Conservation (phyloP, 768 basidiomycete genomes). For the Leccinum arenicola region DNA sequence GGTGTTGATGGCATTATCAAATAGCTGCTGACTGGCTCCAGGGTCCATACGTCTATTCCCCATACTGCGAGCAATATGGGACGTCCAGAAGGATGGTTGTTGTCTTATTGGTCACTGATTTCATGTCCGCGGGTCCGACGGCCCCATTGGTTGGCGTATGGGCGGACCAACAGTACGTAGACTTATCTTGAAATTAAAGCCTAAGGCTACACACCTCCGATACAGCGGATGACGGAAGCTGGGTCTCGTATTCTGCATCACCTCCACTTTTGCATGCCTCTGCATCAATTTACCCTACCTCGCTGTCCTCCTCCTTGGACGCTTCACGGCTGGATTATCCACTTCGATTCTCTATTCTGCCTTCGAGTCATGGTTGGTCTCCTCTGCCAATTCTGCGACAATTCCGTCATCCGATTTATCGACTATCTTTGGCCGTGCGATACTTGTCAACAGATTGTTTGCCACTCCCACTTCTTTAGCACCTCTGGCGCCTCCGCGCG, state of each 20-base stretch:
- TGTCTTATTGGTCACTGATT: slow-evolving; percentile 74
- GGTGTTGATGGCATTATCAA: not conserved
- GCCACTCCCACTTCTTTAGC: slow-evolving; percentile 38
- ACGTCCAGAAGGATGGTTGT: slow-evolving; percentile 65
- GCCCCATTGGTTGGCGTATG: slow-evolving; percentile 73
- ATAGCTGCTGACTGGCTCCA: slow-evolving; percentile 77
- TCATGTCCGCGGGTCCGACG: slow-evolving; percentile 63
- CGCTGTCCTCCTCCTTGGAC: slow-evolving; percentile 59
- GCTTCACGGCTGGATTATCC: slow-evolving; percentile 69
- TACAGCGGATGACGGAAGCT: slow-evolving; percentile 62
- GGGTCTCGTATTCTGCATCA: slow-evolving; percentile 70
- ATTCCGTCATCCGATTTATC: slow-evolving; percentile 60
- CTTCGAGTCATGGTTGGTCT: slow-evolving; percentile 78
- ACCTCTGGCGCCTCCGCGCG: too few species aligned
- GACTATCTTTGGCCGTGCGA: slow-evolving; percentile 69
- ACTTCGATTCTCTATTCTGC: slow-evolving; percentile 75
- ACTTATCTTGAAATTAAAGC: not conserved
- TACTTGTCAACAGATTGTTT: slow-evolving; percentile 69
- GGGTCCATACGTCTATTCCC: slow-evolving; percentile 75
- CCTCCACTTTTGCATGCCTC: slow-evolving; percentile 57
- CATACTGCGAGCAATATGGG: slow-evolving; percentile 66
- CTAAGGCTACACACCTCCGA: not conserved
- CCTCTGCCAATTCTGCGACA: slow-evolving; percentile 49
- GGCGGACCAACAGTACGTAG: slow-evolving; percentile 64
- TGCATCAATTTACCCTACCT: slow-evolving; percentile 56